phyloP scores from a whole-genome alignment of 2,329 filamentous ascomycete species.

The Pezicula carpinea region DNA sequence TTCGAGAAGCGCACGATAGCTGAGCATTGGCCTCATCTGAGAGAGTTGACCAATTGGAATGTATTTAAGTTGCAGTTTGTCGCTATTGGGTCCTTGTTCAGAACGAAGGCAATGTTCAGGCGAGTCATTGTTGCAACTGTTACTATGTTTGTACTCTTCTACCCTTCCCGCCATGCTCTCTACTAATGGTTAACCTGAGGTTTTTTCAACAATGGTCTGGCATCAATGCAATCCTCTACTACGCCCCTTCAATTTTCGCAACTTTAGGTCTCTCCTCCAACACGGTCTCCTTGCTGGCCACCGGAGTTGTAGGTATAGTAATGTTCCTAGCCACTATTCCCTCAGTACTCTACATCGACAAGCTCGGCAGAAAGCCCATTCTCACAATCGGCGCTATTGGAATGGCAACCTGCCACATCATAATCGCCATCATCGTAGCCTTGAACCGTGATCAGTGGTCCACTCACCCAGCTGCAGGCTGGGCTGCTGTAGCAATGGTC shows the following conservation, averaged over 20 bases:
- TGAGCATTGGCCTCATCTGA: constrained; percentile 62
- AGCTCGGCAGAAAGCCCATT: constrained; percentile 57
- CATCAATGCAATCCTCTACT: constrained; percentile 38
- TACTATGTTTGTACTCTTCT: constrained; percentile 52
- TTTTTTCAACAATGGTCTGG: constrained; percentile 38
- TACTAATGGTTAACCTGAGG: too few species aligned
- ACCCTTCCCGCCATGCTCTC: too few species aligned
- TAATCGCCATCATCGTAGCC: constrained; percentile 66
- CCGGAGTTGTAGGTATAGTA: constrained; percentile 66
- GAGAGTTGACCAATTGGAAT: constrained; percentile 56
- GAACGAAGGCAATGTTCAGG: constrained; percentile 60
- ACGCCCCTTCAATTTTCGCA: constrained; percentile 45
- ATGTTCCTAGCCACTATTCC: constrained; percentile 67
- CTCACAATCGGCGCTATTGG: constrained; percentile 61
- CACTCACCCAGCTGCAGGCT: constrained; percentile 56
- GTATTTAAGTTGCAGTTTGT: constrained; percentile 66
- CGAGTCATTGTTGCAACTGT: constrained; percentile 59
- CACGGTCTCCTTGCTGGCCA: constrained; percentile 56
- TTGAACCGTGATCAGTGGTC: constrained; percentile 55
- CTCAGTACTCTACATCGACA: constrained; percentile 61
- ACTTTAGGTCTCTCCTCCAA: constrained; percentile 39
- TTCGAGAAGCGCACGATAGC: constrained; percentile 71
- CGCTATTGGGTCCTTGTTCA: constrained; percentile 60
- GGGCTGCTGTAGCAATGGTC: constrained; percentile 62
- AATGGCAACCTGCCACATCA: constrained; percentile 64